Evolutionary conservation across 306 rosid species (phyloP).

Genomic region (Cucurbita ficifolia): DNA sequence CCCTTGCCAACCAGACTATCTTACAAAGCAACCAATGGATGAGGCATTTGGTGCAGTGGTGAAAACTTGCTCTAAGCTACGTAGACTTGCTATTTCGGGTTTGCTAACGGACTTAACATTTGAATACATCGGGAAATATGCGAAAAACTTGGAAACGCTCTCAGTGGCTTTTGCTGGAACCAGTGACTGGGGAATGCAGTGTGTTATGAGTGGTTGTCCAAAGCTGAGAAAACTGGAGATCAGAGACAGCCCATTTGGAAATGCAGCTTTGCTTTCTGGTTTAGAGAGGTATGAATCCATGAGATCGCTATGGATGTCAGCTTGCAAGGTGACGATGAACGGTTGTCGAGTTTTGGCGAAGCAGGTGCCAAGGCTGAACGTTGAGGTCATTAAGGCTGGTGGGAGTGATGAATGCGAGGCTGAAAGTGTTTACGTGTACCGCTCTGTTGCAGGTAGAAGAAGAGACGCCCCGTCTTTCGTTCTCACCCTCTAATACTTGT

Average conservation of each 20-base stretch:
- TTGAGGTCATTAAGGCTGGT: constrained; percentile 59
- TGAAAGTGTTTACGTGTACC: constrained; percentile 56
- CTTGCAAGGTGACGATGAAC: constrained; percentile 50
- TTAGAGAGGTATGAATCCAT: constrained; percentile 54
- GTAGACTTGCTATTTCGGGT: constrained; percentile 68
- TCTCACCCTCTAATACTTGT: constrained; percentile 37
- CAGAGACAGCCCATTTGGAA: constrained; percentile 76
- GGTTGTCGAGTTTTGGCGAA: constrained; percentile 40
- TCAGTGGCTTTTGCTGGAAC: constrained; percentile 77
- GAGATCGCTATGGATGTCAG: constrained; percentile 89
- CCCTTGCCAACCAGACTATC: constrained; percentile 52
- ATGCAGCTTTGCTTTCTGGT: constrained; percentile 49
- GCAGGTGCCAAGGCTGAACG: constrained; percentile 66
- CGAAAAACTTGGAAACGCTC: constrained; percentile 64
- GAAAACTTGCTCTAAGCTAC: constrained; percentile 63
- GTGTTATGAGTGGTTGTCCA: constrained; percentile 63
- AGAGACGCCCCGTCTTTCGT: constrained; percentile 72
- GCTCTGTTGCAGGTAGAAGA: constrained; percentile 72
- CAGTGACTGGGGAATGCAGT: constrained; percentile 67
- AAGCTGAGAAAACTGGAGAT: constrained; percentile 74
- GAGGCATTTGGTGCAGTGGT: constrained; percentile 79
- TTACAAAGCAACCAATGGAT: constrained; percentile 52
- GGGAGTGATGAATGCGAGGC: constrained; percentile 31
- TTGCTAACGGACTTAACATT: constrained; percentile 55
- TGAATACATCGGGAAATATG: constrained; percentile 62